phyloP scores from a whole-genome alignment of 768 basidiomycete species.

The Trametes elegans region DNA sequence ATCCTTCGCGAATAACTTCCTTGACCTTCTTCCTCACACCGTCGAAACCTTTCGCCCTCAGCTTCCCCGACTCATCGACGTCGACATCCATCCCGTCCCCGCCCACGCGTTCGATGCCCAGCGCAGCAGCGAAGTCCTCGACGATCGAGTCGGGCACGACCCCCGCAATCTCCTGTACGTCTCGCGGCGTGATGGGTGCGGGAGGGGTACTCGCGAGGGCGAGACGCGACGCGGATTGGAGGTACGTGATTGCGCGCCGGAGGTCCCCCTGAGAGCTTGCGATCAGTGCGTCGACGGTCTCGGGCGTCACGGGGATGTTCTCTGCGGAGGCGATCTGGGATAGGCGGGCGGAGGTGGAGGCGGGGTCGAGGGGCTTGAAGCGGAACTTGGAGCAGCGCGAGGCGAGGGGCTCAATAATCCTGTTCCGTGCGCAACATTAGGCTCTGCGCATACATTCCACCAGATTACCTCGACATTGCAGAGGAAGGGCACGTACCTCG shows the following conservation, averaged over 20 bases:
- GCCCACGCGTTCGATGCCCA: conserved; percentile 66
- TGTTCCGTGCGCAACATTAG: conserved; percentile 32
- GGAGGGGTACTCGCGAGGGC: conserved; percentile 73
- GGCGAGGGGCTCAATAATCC: conserved; percentile 97
- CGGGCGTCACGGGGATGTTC: conserved; percentile 51
- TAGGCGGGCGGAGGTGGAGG: conserved; percentile 73
- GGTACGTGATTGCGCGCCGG: conserved; percentile 94
- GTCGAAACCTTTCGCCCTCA: conserved; percentile 46
- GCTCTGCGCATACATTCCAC: background rate
- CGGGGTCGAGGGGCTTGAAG: conserved; percentile 86
- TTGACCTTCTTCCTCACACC: conserved; percentile 70
- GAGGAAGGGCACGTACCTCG: conserved; percentile 58
- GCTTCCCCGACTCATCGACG: conserved; percentile 31
- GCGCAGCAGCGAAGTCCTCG: conserved; percentile 58
- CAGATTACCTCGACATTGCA: too few relatives aligned
- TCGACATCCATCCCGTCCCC: conserved; percentile 51
- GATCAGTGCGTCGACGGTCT: conserved; percentile 73
- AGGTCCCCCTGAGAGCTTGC: conserved; percentile 87
- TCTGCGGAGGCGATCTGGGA: conserved; percentile 80
- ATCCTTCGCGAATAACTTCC: conserved; percentile 81
- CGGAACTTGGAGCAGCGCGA: conserved; percentile 99
- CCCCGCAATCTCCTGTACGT: conserved; percentile 96
- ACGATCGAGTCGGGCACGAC: conserved; percentile 82
- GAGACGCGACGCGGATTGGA: conserved; percentile 92
- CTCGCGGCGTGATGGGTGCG: conserved; percentile 66